Conservation (phyloP, 2,329 filamentous ascomycete species). For the Hypoxylon sp. region DNA sequence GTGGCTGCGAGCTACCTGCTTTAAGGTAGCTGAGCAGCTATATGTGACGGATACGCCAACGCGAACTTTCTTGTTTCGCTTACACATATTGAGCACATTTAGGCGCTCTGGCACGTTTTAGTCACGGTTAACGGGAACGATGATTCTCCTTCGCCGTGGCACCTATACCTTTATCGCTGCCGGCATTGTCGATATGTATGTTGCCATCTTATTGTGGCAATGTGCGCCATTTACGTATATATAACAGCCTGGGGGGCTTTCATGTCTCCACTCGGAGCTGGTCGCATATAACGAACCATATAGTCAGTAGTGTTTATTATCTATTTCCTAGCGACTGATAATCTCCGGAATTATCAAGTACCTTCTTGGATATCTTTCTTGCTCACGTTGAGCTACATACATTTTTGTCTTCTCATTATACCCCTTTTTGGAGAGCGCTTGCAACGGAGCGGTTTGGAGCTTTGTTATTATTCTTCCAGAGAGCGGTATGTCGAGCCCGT, state of each 20-base stretch:
- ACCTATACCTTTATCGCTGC: neutral
- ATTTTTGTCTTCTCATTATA: conserved; percentile 43
- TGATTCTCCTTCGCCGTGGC: neutral
- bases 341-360: conserved; percentile 28
- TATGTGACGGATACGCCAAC: conserved; percentile 6
- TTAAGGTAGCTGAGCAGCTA: conserved; percentile 32
- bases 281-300: conserved; percentile 47
- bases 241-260: conserved; percentile 34
- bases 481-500: conserved; percentile 10
- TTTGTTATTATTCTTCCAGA: conserved; percentile 27
- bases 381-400: conserved; percentile 29
- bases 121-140: conserved; percentile 1
- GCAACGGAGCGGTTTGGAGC: conserved; percentile 33
- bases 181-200: conserved; percentile 24
- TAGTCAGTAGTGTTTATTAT: conserved; percentile 52
- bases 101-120: neutral
- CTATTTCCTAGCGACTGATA: conserved; percentile 39
- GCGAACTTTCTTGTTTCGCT: conserved; percentile 14
- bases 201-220: conserved; percentile 23
- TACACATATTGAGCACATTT: conserved; percentile 32
- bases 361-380: conserved; percentile 33
- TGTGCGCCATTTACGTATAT: conserved; percentile 40
- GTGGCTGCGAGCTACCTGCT: conserved; percentile 63
- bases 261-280: conserved; percentile 23
- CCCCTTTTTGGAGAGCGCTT: conserved; percentile 35